Conservation (phyloP, 306 rosid species). For the Erythrophleum fordii region DNA sequence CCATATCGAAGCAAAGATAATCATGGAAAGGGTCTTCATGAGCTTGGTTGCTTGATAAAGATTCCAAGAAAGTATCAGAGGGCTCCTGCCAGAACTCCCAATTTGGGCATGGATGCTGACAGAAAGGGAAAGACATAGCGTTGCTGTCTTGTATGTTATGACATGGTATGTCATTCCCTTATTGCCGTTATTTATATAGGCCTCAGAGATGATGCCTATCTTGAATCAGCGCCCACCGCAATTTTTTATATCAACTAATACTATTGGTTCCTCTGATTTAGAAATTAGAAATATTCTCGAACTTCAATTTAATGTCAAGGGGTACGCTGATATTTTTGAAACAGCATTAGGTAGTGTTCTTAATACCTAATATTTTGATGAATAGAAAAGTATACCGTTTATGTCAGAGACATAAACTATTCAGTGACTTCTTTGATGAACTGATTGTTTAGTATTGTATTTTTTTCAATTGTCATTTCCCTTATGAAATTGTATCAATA, state of each 20-base stretch:
- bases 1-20: slow-evolving; percentile 5
- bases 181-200: neutral
- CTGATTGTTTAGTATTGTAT: no score
- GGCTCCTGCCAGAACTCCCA: neutral
- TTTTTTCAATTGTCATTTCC: neutral
- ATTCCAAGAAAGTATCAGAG: neutral
- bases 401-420: no score
- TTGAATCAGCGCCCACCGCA: neutral
- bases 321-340: neutral
- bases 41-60: neutral
- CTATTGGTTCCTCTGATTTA: neutral
- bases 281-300: neutral
- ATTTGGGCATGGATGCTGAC: neutral
- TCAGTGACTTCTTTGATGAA: no score
- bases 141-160: neutral
- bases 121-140: neutral
- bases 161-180: neutral
- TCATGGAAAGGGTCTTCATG: neutral
- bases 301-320: no score
- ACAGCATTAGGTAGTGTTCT: no score
- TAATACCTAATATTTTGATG: neutral
- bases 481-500: no score
- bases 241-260: neutral
- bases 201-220: neutral
- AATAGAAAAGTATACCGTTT: no score